phyloP scores from a whole-genome alignment of 208 protist species.

The Trichomonas tenax region DNA sequence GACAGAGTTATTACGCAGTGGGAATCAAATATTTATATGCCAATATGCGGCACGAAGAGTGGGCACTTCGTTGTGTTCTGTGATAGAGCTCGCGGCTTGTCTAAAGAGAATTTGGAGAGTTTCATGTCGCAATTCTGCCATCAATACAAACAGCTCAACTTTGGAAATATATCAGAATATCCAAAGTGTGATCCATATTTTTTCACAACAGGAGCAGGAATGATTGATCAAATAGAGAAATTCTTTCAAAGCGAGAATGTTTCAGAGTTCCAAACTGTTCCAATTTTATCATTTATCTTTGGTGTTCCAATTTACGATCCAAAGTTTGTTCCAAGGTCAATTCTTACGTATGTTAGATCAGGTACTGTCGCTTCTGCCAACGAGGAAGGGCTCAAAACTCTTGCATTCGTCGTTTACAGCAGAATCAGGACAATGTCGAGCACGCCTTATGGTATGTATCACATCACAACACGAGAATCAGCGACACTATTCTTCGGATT shows the following conservation, averaged over 20 bases:
- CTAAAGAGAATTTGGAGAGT: neutral
- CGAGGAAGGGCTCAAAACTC: neutral
- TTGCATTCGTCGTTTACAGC: neutral
- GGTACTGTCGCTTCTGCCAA: neutral
- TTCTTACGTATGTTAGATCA: neutral
- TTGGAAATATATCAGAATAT: neutral
- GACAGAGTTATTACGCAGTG: neutral
- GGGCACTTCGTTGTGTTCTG: slow-evolving; percentile 10
- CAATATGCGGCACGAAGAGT: neutral
- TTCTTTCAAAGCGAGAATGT: neutral
- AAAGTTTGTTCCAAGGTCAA: neutral
- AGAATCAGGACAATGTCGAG: neutral
- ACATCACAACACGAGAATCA: neutral
- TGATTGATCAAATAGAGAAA: neutral
- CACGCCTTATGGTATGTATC: neutral
- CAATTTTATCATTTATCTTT: neutral
- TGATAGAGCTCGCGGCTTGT: neutral
- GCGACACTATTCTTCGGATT: neutral
- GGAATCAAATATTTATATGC: neutral
- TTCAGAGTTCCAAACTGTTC: neutral
- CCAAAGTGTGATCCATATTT: neutral
- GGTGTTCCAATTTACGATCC: neutral
- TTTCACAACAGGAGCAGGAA: neutral
- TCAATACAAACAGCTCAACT: neutral
- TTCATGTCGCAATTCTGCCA: neutral